A percentile compares a stretch with the other conserved stretches of the same genome.
Conservation (phyloP, 352 stramenopile species). For the Plasmopara viticola region DNA sequence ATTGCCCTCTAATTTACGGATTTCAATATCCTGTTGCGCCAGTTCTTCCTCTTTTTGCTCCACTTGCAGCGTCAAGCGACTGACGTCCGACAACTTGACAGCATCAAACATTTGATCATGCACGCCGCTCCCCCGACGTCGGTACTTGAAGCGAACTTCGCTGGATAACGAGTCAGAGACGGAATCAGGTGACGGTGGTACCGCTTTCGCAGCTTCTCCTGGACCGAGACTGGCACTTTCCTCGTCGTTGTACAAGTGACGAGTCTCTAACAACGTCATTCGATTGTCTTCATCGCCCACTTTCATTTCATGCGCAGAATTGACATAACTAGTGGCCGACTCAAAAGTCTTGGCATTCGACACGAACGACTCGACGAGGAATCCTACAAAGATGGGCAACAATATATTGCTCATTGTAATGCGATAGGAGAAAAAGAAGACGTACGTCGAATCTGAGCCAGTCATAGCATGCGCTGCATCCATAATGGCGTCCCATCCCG, state of each 20-base stretch:
- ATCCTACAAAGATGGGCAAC: slow-evolving; percentile 81
- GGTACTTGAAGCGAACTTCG: slow-evolving; percentile 68
- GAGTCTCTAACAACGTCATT: slow-evolving; percentile 44
- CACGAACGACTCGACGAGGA: slow-evolving; percentile 79
- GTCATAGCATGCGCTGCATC: slow-evolving; percentile 70
- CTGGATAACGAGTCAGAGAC: slow-evolving; percentile 39
- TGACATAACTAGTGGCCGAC: slow-evolving; percentile 54
- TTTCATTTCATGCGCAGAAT: slow-evolving; percentile 30
- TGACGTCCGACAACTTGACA: slow-evolving; percentile 68
- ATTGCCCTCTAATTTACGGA: slow-evolving; percentile 62
- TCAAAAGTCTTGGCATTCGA: slow-evolving; percentile 70
- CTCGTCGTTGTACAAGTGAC: slow-evolving; percentile 31
- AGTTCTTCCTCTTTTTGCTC: slow-evolving; percentile 68
- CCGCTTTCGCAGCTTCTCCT: not conserved
- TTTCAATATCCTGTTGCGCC: slow-evolving; percentile 50
- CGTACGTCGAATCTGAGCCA: slow-evolving; percentile 44
- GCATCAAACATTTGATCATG: slow-evolving; percentile 81
- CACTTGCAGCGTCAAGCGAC: slow-evolving; percentile 55
- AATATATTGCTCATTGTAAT: slow-evolving; percentile 81
- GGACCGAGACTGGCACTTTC: slow-evolving; percentile 7
- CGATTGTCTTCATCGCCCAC: slow-evolving; percentile 49
- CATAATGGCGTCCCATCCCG: slow-evolving; percentile 78
- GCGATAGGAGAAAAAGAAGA: slow-evolving; percentile 81
- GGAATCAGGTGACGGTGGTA: slow-evolving; percentile 30
- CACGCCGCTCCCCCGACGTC: slow-evolving; percentile 55